Evolutionary conservation across 2,329 filamentous ascomycete species (phyloP), one percentile per base, ranked within the genome.

Genomic region (Botrytis tulipae): DNA sequence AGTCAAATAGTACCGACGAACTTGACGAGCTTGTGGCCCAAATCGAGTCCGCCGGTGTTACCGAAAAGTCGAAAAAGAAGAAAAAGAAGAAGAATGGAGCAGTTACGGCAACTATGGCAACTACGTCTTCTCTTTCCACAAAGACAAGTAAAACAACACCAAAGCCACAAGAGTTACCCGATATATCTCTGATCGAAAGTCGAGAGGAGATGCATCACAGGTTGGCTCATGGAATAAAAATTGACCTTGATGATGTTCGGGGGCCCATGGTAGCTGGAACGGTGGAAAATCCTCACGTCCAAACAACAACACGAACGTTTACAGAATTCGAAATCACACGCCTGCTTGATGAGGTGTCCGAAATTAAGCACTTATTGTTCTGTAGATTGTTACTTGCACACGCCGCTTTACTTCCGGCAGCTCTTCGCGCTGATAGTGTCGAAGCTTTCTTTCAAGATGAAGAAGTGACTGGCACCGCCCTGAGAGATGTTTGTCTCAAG

Each of bases 361-460:
- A 87, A 75, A 85, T 87, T 76, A 87, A 87, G 78, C 78, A 83
- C 71, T 80, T 86, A 20, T 77, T 87, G 1, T 85, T 87, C 72
- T 87, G 85, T 74, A 82, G 85, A 59, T 79, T 86, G 14, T 76
- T 87, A 25, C 79, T 87, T 14, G 82, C 83, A 6, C 84, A 86
- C 60, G 83, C 84, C 2, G 81, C 83, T 6, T 77, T 87, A 20
- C 80, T 87, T 0, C 85, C 84, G 6, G 81, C 81, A 40, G 85
- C 85, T 8, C 77, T 87, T 12, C 78, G 81, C 71, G 82, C 84
- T 16, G 79, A 82, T 42, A 86, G 80, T 54, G 80, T 87, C 6
- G 81, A 86, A 5, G 82, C 85, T 9, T 86, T 87, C 71, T 79
- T 87, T 4, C 78, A 77, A 6, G 82, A 85, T 68, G 76, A 80